Evolutionary conservation across 2,329 filamentous ascomycete genomes (phyloP), one percentile per base, ranked within the genome.

Genomic region (Trichoderma oligosporum): DNA sequence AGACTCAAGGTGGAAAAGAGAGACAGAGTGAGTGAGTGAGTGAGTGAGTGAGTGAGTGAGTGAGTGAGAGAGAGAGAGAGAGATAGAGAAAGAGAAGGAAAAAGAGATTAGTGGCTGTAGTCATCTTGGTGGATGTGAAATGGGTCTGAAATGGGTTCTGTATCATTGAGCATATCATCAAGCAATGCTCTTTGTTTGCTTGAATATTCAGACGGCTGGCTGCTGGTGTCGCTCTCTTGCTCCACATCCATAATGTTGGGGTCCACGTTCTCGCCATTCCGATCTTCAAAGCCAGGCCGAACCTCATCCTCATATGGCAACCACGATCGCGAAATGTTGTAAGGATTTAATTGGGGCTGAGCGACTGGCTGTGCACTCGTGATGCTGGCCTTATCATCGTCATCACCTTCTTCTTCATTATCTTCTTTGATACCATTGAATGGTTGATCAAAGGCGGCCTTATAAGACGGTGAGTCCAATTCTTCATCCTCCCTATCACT

Each of bases 231-330:
- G 54, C 67, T 72, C n/a, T 61, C 61, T n/a, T 66, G 64, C 11
- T 66, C 70, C 1, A 62, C 63, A 58, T 61, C 16, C 65, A 65
- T 12, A 61, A 67, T 2, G 7, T 64, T 61, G 2, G 79, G 79
- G 45, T 82, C 76, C 31, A 77, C 67, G 57, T 83, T 82, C 62
- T 84, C 81, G 2, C 72, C 74, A 49, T 82, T 80, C 61, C 69
- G 70, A 56, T 80, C 81, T 60, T 83, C 80, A 47, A 84, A 80
- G 7, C 82, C 82, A 0, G 76, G 78, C 79, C 81, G 82, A 2
- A 76, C 75, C 59, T 83, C 78, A 59, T 84, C 82, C 63, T 83
- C 80, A 1, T 79, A 79, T 22, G 73, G 61, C 57, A 67, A 70
- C 61, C 66, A 65, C 42, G 63, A 61, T 11, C 67, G 67, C 27